Evolutionary conservation across 371 early-diverging fungal species (phyloP).

Genomic region (Actinomucor elegans): DNA sequence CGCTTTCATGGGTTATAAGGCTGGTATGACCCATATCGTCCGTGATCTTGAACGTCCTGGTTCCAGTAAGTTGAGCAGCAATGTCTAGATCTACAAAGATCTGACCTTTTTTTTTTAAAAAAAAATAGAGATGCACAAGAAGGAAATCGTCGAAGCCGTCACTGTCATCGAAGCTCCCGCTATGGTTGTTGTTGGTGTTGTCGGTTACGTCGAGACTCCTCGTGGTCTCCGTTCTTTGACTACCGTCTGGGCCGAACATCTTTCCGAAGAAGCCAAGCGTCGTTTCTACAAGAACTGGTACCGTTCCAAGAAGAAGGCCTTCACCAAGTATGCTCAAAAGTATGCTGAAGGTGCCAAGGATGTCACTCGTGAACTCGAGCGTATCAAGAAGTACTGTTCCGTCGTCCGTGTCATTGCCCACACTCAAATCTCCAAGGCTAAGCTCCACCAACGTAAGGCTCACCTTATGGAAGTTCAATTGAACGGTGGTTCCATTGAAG

Average conservation of each 20-base stretch:
- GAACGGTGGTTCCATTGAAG: conserved; percentile 98
- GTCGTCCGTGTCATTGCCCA: conserved; percentile 99
- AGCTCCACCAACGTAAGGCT: conserved; percentile 98
- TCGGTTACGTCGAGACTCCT: conserved; percentile 99
- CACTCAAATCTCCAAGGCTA: conserved; percentile 96
- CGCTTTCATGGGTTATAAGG: conserved; percentile 99
- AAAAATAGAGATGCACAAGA: conserved; percentile 95
- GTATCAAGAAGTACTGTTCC: conserved; percentile 99
- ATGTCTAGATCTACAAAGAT: too few relatives aligned
- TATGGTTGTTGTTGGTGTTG: conserved; percentile 98
- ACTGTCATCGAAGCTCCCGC: conserved; percentile 99
- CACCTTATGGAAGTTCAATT: conserved; percentile 99
- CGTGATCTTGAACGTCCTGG: conserved; percentile 98
- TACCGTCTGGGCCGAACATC: conserved; percentile 99
- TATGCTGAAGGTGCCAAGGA: conserved; percentile 90
- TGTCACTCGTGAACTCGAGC: conserved; percentile 91
- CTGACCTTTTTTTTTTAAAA: not conserved
- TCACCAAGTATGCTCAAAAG: conserved; percentile 98
- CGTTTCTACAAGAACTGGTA: conserved; percentile 99
- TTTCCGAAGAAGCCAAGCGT: conserved; percentile 97
- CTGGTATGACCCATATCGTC: conserved; percentile 99
- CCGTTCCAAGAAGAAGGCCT: conserved; percentile 98
- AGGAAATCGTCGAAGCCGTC: conserved; percentile 99
- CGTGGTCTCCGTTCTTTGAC: conserved; percentile 97
- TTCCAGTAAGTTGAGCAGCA: conserved; percentile 64